Conservation (phyloP, 2,329 filamentous ascomycete genomes). For the Aspergillus sp. region DNA sequence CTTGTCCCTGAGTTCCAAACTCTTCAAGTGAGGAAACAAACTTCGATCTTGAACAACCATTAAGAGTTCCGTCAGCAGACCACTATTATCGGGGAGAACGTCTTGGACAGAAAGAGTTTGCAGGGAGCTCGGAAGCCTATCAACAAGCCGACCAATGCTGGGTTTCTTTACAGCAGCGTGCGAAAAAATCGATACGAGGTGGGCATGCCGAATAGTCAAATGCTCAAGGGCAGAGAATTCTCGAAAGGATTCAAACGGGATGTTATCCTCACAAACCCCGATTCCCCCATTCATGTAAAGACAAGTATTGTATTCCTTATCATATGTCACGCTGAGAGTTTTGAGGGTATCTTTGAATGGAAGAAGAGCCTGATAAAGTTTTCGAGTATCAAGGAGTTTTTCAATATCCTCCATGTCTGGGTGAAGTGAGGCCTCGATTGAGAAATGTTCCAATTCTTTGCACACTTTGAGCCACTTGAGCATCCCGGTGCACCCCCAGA, state of each 20-base stretch:
- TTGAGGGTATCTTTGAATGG: background rate
- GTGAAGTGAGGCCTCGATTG: background rate
- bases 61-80: too few species aligned
- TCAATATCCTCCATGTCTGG: too few species aligned
- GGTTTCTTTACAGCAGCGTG: background rate
- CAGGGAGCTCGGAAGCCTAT: background rate
- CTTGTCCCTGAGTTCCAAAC: too few species aligned
- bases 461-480: background rate
- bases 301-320: background rate
- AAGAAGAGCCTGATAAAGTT: background rate
- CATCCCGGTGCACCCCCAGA: background rate
- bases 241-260: background rate
- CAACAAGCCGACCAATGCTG: background rate
- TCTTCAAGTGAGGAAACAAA: too few species aligned
- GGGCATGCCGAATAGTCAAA: background rate
- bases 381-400: background rate
- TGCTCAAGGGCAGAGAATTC: background rate
- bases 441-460: background rate
- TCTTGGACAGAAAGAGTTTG: background rate
- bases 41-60: too few species aligned
- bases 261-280: background rate
- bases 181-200: background rate
- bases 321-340: background rate
- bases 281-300: background rate
- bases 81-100: background rate